Evolutionary conservation across 306 rosid genomes (phyloP), one percentile per base, ranked within the genome.

Genomic region (cucumber (Cucumis sativus)): DNA sequence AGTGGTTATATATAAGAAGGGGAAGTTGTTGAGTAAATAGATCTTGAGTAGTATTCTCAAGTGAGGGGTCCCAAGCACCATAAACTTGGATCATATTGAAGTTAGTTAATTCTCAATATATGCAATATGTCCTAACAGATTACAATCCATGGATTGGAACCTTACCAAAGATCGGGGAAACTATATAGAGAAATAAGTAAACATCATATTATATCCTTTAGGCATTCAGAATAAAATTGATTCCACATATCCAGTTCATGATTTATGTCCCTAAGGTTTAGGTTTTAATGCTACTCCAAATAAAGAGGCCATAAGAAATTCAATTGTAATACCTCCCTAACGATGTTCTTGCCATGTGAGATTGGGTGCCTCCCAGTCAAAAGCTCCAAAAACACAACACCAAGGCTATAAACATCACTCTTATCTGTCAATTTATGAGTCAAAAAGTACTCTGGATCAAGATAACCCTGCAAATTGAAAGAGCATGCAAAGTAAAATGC

Each of bases 371-470:
- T 92, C 69, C 99, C 98, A 0, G 98, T 96, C 82, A 96, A 43
- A 82, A 96, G 86, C 82, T 96, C 99, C 9, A 96, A 80, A 65
- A 96, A 84, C 15, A 96, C 99, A 51, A 96, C 96, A 58, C 99
- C 98, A 8, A 93, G 91, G 84, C 98, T 93, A 79, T 93, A 93
- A 81, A 93, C 98, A 75, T 93, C 98, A 67, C 98, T 93, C 87
- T 93, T 93, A 80, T 93, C 98, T 0, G 98, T 93, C 75, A 93
- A 77, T 79, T 91, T 91, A 83, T 73, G 98, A 82, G 98, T 93
- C 72, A 93, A 79, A 88, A 93, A 93, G 86, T 93, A 93, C 85
- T 93, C 98, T 0, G 98, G 98, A 83, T 93, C 98, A 70, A 93
- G 97, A 84, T 93, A 93, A 65, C 98, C 98, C 98, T 93, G 84